Evolutionary conservation across 805 yeast species (phyloP).

Genomic region (Hanseniaspora vineae): DNA sequence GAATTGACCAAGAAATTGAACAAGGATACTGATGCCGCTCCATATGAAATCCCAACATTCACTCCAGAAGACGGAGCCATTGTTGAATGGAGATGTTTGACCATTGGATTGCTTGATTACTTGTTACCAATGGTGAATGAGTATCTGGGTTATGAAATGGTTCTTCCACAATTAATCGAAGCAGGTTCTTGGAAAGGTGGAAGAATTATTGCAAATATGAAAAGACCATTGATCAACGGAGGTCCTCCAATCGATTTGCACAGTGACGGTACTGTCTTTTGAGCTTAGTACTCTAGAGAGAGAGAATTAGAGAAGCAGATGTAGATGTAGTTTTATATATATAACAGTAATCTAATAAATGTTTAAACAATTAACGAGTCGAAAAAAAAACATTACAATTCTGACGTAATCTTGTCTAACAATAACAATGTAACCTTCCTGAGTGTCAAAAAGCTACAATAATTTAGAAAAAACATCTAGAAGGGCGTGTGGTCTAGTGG

Average conservation of each 20-base stretch:
- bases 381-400: no score
- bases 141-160: constrained; percentile 27
- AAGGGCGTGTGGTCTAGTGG: constrained; percentile 39
- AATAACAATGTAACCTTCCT: no score
- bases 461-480: no score
- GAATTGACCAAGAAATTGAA: constrained; percentile 20
- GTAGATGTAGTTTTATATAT: not conserved
- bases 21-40: not conserved
- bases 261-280: constrained; percentile 58
- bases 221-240: constrained; percentile 37
- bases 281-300: no score
- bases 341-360: no score
- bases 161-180: constrained; percentile 47
- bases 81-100: constrained; percentile 56
- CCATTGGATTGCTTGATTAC: constrained; percentile 43
- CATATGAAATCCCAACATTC: constrained; percentile 32
- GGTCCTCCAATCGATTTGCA: constrained; percentile 54
- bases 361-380: no score
- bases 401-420: not conserved
- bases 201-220: constrained; percentile 40
- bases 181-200: constrained; percentile 65
- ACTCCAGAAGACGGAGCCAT: constrained; percentile 44
- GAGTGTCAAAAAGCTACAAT: no score
- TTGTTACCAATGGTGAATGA: constrained; percentile 40
- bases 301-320: no score